Conservation (phyloP, 257 asterid genomes). For the Solanum sejunctum region DNA sequence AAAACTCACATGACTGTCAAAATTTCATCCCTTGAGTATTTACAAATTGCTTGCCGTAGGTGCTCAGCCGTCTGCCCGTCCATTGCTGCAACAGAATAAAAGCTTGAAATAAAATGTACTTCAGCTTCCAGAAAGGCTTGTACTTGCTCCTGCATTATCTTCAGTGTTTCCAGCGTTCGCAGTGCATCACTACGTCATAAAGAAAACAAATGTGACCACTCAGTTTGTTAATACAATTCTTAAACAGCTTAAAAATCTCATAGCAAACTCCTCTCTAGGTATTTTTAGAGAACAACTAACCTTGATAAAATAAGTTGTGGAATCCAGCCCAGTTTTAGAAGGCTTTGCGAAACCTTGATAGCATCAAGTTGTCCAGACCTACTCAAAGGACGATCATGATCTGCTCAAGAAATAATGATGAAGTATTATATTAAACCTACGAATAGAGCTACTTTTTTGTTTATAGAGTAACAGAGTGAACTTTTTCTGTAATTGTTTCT, state of each 20-base stretch:
- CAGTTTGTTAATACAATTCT: background rate
- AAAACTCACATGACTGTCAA: constrained; percentile 74
- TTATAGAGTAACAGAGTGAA: background rate
- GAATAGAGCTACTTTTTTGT: background rate
- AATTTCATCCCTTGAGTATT: constrained; percentile 57
- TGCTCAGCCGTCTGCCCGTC: constrained; percentile 97
- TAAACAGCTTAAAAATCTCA: background rate
- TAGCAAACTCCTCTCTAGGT: background rate
- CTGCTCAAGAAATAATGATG: constrained; percentile 16
- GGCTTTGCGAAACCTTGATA: constrained; percentile 53
- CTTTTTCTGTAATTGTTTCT: background rate
- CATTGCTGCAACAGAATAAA: constrained; percentile 93
- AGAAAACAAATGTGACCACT: background rate
- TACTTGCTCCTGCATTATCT: constrained; percentile 79
- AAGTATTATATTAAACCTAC: background rate
- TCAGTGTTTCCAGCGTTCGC: constrained; percentile 74
- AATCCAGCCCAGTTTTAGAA: constrained; percentile 75
- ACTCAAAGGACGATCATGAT: constrained; percentile 95
- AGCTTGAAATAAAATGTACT: constrained; percentile 72
- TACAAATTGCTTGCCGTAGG: constrained; percentile 52
- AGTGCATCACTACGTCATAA: constrained; percentile 62
- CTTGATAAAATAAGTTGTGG: constrained; percentile 81
- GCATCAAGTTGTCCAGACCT: constrained; percentile 76
- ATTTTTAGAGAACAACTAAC: constrained; percentile 15
- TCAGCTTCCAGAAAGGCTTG: constrained; percentile 65